Percentiles rank a stretch among this genome's conserved stretches.
These are phyloP conservation scores for Neonectria sp. DNA, from an alignment of 2,329 filamentous ascomycete genomes.

Conservation along the genomic window DNA sequence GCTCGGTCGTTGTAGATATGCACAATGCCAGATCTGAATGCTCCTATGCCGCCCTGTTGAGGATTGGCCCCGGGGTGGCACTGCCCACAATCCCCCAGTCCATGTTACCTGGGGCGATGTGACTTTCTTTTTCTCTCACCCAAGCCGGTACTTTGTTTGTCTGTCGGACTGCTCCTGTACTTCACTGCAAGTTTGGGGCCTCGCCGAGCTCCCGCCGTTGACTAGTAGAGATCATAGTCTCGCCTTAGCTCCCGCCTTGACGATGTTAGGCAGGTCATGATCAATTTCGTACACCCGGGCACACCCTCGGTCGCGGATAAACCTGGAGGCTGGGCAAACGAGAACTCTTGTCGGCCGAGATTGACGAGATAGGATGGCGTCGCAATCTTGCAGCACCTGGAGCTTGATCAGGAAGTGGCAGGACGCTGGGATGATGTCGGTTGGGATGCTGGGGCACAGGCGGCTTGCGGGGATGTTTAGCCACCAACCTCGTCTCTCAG, in stretches of 20 bases:
- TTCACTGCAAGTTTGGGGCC: constrained; percentile 9
- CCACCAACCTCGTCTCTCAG: constrained; percentile 18
- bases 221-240: constrained; percentile 22
- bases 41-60: constrained; percentile 9
- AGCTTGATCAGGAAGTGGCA: constrained; percentile 23
- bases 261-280: constrained; percentile 23
- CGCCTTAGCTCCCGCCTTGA: constrained; percentile 33
- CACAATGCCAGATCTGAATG: constrained; percentile 32
- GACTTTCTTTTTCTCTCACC: constrained; percentile 17
- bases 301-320: constrained; percentile 18
- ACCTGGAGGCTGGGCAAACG: constrained; percentile 26
- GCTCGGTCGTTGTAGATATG: constrained; percentile 30
- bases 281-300: constrained; percentile 1
- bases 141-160: constrained; percentile 3
- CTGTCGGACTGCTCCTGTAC: neutral
- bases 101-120: constrained; percentile 26
- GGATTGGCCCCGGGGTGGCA: constrained; percentile 24
- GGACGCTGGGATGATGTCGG: constrained; percentile 11
- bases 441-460: constrained; percentile 16
- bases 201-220: constrained; percentile 22
- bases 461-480: constrained; percentile 13
- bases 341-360: constrained; percentile 23
- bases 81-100: constrained; percentile 13
- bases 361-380: constrained; percentile 14
- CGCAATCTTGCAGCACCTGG: constrained; percentile 11